Evolutionary conservation across 1,284 basidiomycete genomes (phyloP).

Genomic region (Cryptococcus sp.): DNA sequence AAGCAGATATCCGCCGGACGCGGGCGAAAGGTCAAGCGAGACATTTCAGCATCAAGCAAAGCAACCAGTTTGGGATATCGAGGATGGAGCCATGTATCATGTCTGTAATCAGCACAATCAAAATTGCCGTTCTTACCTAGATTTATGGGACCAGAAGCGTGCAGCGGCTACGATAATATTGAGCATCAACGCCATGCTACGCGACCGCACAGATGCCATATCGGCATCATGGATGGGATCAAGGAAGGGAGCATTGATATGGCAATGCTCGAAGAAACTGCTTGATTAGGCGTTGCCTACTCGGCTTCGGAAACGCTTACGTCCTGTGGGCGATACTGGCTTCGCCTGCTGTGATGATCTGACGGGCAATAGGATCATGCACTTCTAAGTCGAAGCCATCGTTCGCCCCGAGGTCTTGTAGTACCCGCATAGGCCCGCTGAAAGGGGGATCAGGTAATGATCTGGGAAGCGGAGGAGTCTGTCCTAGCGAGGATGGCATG

Average conservation of each 20-base stretch:
- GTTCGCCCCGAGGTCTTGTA: conserved; percentile 9
- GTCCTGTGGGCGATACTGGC: conserved; percentile 7
- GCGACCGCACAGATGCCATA: conserved; percentile 6
- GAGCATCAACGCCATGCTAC: conserved; percentile 11
- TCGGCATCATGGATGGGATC: conserved; percentile 7
- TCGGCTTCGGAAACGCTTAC: background rate
- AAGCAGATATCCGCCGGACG: conserved; percentile 9
- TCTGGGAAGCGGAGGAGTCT: no score
- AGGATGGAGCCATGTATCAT: conserved; percentile 16
- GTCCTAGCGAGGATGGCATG: no score
- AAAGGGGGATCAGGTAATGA: background rate
- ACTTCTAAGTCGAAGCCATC: conserved; percentile 9
- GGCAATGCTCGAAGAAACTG: conserved; percentile 18
- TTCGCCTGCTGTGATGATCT: conserved; percentile 13
- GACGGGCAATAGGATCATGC: conserved; percentile 12
- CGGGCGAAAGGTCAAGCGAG: conserved; percentile 13
- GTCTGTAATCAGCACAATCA: background rate
- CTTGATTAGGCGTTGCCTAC: background rate
- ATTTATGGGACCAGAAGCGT: conserved; percentile 13
- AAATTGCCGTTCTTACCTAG: conserved; percentile 4
- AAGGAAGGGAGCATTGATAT: conserved; percentile 18
- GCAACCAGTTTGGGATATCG: conserved; percentile 10
- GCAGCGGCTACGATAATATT: conserved; percentile 14
- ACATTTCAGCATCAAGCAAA: conserved; percentile 15
- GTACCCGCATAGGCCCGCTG: conserved; percentile 9